phyloP scores from a whole-genome alignment of 169 alveolate genomes.

The Plasmodium inui region DNA sequence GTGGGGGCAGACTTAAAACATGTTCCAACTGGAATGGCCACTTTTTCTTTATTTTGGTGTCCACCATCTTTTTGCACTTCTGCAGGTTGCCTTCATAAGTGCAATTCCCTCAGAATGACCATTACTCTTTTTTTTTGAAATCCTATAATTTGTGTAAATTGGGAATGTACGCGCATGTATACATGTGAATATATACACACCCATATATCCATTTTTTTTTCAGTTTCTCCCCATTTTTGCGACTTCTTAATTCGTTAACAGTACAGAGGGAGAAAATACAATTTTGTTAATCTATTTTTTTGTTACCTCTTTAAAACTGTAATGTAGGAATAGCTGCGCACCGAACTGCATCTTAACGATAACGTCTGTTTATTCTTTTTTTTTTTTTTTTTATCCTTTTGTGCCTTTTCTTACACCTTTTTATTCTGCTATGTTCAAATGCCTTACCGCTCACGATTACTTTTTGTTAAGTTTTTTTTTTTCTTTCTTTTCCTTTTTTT shows the following conservation, averaged over 20 bases:
- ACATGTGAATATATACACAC: neutral
- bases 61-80: neutral
- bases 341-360: constrained; percentile 9
- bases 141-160: constrained; percentile 4
- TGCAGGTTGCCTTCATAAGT: neutral
- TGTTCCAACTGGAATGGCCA: neutral
- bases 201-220: neutral
- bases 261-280: neutral
- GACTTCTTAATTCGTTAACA: neutral
- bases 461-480: neutral
- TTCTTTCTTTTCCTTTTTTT: neutral
- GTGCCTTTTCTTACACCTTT: neutral
- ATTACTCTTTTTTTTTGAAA: neutral
- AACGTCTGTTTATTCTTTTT: neutral
- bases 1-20: neutral
- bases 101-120: neutral
- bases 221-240: neutral
- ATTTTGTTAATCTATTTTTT: constrained; percentile 1
- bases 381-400: neutral
- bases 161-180: neutral
- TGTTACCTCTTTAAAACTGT: neutral
- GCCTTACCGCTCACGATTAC: neutral
- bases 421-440: neutral
- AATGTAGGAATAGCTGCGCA: neutral
- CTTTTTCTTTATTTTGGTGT: neutral